Conservation (phyloP, 345 rosid species). For the Fremontodendron californicum region DNA sequence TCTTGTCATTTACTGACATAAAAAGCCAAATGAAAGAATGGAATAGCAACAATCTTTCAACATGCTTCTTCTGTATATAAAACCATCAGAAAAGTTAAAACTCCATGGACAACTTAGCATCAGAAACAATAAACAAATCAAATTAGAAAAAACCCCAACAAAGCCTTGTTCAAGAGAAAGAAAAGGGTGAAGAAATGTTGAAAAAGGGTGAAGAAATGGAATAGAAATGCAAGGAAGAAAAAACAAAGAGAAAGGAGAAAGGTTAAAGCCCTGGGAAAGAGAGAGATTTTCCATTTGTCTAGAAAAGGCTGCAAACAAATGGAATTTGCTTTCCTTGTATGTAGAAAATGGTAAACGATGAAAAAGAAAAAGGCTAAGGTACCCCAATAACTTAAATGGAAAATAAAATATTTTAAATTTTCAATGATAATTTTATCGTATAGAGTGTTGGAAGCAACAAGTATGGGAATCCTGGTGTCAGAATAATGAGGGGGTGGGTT, state of each 20-base stretch:
- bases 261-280: background rate
- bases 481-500: background rate
- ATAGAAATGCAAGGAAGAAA: background rate
- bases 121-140: constrained; percentile 1
- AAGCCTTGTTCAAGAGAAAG: background rate
- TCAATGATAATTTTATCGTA: constrained; percentile 24
- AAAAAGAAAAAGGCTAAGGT: background rate
- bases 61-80: constrained; percentile 10
- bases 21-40: constrained; percentile 12
- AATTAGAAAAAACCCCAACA: background rate
- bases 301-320: constrained; percentile 30
- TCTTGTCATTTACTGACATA: background rate
- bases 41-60: constrained; percentile 12
- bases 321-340: constrained; percentile 25
- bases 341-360: constrained; percentile 25
- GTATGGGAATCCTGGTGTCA: constrained; percentile 44
- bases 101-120: constrained; percentile 6
- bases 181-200: background rate
- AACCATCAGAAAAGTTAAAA: constrained; percentile 23
- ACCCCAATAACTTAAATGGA: constrained; percentile 18
- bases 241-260: background rate
- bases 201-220: background rate
- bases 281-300: constrained; percentile 22
- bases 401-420: background rate
- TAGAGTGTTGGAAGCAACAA: constrained; percentile 31